phyloP scores from a whole-genome alignment of 2,329 filamentous ascomycete species.

The Diplodia corticola region DNA sequence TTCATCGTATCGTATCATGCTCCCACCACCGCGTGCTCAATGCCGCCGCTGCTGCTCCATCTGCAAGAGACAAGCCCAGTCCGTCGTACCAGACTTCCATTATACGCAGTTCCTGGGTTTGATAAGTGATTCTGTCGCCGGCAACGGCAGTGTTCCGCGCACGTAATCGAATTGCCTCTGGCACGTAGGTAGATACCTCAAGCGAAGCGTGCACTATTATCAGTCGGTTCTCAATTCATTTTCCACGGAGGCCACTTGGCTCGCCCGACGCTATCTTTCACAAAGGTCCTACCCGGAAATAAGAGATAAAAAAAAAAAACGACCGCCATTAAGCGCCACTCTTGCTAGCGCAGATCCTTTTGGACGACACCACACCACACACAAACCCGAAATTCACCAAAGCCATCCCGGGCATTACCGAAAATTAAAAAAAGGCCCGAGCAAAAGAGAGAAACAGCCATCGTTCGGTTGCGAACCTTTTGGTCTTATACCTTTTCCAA shows the following conservation, averaged over 20 bases:
- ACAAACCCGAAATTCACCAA: not conserved
- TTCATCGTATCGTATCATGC: not conserved
- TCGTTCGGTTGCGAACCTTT: not conserved
- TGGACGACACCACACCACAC: not conserved
- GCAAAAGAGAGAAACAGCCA: not conserved
- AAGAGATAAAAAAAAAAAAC: slow-evolving; percentile 2
- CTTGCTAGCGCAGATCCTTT: not conserved
- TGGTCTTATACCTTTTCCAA: not conserved
- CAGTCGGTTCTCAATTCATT: not conserved
- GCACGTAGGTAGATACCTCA: too few species aligned
- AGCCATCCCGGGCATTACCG: not conserved
- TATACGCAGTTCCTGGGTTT: too few species aligned
- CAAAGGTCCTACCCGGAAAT: not conserved
- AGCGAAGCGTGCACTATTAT: not conserved
- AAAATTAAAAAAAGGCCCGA: not conserved
- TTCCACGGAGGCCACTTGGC: not conserved
- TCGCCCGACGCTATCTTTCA: not conserved
- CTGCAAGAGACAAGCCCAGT: too few species aligned
- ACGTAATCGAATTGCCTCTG: too few species aligned
- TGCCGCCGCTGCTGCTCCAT: not conserved
- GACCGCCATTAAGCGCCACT: not conserved
- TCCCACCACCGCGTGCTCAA: slow-evolving; percentile 5
- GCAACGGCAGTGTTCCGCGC: too few species aligned
- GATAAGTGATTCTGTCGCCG: too few species aligned
- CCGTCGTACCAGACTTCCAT: too few species aligned